These are phyloP conservation scores for Solanum neorickii DNA, from an alignment of 257 asterid species.

Conservation along the genomic window DNA sequence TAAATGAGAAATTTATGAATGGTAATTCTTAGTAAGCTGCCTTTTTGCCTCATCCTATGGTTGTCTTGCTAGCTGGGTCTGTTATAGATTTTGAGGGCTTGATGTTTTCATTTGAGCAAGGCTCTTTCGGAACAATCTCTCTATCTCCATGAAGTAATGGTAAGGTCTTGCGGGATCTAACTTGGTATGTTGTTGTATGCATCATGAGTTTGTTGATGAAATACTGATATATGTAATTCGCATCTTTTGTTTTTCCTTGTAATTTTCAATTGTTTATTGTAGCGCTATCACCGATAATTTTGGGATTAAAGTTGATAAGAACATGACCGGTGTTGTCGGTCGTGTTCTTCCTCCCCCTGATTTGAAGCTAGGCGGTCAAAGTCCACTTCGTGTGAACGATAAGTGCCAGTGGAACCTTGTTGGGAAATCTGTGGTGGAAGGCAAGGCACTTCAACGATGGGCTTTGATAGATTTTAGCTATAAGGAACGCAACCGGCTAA, in stretches of 20 bases:
- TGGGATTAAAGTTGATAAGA: slow-evolving; percentile 16
- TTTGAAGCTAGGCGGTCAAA: slow-evolving; percentile 32
- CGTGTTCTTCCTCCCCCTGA: slow-evolving; percentile 53
- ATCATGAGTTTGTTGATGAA: background rate
- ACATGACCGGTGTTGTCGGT: slow-evolving; percentile 52
- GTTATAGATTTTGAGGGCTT: background rate
- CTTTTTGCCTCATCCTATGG: background rate
- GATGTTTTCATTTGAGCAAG: background rate
- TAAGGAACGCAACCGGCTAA: background rate
- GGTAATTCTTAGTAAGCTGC: background rate
- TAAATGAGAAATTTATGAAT: too few relatives aligned
- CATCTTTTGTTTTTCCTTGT: background rate
- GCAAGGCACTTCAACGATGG: slow-evolving; percentile 43
- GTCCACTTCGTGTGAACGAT: slow-evolving; percentile 20
- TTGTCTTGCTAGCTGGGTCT: background rate
- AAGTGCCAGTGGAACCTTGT: slow-evolving; percentile 64
- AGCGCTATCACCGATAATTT: slow-evolving; percentile 29
- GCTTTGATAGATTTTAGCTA: slow-evolving; percentile 44
- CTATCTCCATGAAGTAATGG: background rate
- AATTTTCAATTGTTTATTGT: background rate
- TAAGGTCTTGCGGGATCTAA: background rate
- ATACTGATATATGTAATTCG: background rate
- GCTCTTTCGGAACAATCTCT: background rate
- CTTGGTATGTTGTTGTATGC: background rate
- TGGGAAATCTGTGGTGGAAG: slow-evolving; percentile 29